Base-by-base conservation (phyloP, 352 stramenopile species). In the Pythium sukuiense region DNA sequence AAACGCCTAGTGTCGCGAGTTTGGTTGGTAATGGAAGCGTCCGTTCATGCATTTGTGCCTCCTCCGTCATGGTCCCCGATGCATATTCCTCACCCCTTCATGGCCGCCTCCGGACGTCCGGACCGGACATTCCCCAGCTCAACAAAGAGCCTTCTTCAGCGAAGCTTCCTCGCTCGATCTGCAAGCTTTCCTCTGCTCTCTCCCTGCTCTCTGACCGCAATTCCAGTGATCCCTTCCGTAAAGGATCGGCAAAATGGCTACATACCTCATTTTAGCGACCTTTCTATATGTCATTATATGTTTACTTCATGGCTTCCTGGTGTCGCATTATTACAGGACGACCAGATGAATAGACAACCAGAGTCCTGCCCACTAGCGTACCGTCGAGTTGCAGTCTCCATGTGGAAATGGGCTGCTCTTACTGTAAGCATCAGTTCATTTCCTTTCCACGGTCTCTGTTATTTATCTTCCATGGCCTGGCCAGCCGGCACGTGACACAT, bases 251-350 rank as follows among this genome's bases (percentile, higher is more conserved):
- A 30, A 39, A 33, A 37, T 20, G 62, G 62, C 62, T 69, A 69
- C 62, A 63, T 63, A 29, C 62, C 30, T 52, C 54, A 52, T 20
- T 57, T 43, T 4, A 48, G 12, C 58, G 62, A 69, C 32, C 1
- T 63, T n/a, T 16, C 12, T 59, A 53, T 37, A 68, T 61, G 53
- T 39, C 61, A 68, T 11, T 57, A 43, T 37, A 55, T n/a, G 46
- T 59, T 58, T 6, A 43, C 9, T 26, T 50, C 20, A 24, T 24
- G n/a, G 54, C 20, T 52, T 55, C 32, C 14, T 27, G 37, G 12
- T 43, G 37, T 43, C 37, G 37, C 11, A 11, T 13, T 16, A 43
- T 24, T 24, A 24, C 20, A 24, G 20, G 35, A 41, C 9, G 8
- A 41, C 35, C 35, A 41, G 11, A 43, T 16, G 11, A 13, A 18